Base-by-base conservation (phyloP, 306 rosid genomes). In the Gynostemma pentaphyllum region DNA sequence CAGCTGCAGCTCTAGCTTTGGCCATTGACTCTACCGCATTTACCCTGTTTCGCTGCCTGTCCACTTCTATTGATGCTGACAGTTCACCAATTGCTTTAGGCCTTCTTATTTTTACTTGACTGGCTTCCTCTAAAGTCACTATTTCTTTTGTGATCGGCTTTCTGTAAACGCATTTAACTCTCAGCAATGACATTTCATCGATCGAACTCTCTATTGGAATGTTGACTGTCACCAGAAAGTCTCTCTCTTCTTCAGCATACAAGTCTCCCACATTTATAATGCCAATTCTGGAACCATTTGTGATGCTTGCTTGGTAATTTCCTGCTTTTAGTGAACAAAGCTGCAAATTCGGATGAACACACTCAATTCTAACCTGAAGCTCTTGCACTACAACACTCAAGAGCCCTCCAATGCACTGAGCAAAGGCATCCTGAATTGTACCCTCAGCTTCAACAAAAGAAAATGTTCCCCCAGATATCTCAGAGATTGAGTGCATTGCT, bases 331-430 rank as follows among this genome's bases (percentile, higher is more conserved):
- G 18, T 2, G 70, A 67, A 36, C 50, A 24, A 5, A 67, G 22
- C 21, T 51, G 70, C 60, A 67, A 51, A 51, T 40, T 51, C 29
- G 70, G 70, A 52, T 67, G 62, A 24, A 50, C 49, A 51, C 70
- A 67, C 37, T 67, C 40, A n/a, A 67, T 48, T 51, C 36, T 24
- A 34, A 67, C 48, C 11, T 67, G 70, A 50, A 67, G 45, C 27
- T 39, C 39, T 40, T 67, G 70, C 15, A 52, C 62, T 15, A 51
- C 51, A 11, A 67, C 70, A 18, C 62, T 67, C 49, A 67, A 39
- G 36, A 67, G 70, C 22, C 70, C 70, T 5, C 70, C 70, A 51
- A 67, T 67, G 40, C 70, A 67, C 39, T 67, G 70, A 26, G 70
- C 70, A 36, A 67, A 67, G 0, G 70, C 70, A 3, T 67, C 70